These are phyloP conservation scores for Kingdonia uniflora DNA, from an alignment of 164 flowering plant species.

Conservation along the genomic window DNA sequence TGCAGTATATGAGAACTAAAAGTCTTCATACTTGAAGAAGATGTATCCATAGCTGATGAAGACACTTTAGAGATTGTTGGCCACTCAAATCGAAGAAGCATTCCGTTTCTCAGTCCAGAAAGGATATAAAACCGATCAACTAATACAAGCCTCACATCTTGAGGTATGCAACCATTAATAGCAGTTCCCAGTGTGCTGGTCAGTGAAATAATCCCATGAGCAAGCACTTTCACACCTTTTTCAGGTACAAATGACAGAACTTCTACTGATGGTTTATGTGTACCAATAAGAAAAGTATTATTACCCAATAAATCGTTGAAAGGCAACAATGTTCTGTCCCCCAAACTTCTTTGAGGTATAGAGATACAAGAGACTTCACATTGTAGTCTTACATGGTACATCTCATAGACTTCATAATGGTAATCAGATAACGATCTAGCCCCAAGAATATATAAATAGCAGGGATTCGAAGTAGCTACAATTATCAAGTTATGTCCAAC, in stretches of 20 bases:
- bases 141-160: conserved; percentile 87
- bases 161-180: conserved; percentile 79
- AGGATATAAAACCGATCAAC: conserved; percentile 75
- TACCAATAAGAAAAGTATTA: conserved; percentile 67
- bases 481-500: conserved; percentile 55
- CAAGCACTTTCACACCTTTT: conserved; percentile 52
- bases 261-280: conserved; percentile 94
- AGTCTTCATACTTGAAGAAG: conserved; percentile 10
- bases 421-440: conserved; percentile 35
- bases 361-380: conserved; percentile 85
- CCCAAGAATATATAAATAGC: conserved; percentile 63
- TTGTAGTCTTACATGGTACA: conserved; percentile 56
- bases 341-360: conserved; percentile 40
- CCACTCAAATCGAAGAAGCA: conserved; percentile 96
- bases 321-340: conserved; percentile 13
- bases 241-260: conserved; percentile 46
- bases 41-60: conserved; percentile 20
- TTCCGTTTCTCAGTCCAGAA: conserved; percentile 91
- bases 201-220: conserved; percentile 58
- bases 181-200: conserved; percentile 56
- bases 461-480: conserved; percentile 87
- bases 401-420: conserved; percentile 64
- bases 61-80: conserved; percentile 28
- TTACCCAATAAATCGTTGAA: conserved; percentile 10
- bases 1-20: conserved; percentile 15